Conservation (phyloP, 345 rosid genomes). For the Gossypium mustelinum region DNA sequence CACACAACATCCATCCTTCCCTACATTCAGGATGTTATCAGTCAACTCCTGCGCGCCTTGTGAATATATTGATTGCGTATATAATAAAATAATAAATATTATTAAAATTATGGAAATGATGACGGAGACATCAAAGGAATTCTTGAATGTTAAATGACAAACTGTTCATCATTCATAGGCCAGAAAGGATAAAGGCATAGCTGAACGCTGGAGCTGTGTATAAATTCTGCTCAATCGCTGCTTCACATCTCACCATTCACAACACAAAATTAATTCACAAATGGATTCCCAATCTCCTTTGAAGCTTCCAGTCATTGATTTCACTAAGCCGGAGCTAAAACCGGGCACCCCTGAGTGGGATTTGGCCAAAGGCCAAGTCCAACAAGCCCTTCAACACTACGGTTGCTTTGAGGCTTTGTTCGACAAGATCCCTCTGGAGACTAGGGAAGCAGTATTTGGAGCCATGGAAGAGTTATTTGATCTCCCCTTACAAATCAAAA, state of each 20-base stretch:
- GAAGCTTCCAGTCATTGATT: constrained; percentile 45
- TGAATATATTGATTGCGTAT: no score
- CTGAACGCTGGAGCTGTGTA: no score
- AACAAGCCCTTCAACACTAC: constrained; percentile 44
- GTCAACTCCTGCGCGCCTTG: no score
- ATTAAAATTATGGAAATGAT: no score
- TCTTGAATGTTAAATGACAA: no score
- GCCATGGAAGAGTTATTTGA: constrained; percentile 48
- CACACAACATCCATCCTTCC: no score
- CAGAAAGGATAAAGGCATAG: background rate
- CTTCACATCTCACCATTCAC: background rate
- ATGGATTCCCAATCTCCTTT: constrained; percentile 41
- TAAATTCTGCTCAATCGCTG: no score
- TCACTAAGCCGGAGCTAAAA: constrained; percentile 33
- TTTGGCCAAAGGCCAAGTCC: constrained; percentile 30
- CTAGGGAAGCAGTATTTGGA: constrained; percentile 26
- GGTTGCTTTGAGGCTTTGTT: constrained; percentile 66
- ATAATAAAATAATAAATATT: no score
- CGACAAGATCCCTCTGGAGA: constrained; percentile 32
- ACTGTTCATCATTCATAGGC: background rate
- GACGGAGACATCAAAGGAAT: no score
- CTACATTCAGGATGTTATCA: no score
- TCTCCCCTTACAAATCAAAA: constrained; percentile 50
- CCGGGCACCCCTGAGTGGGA: constrained; percentile 47
- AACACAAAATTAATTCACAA: background rate